Base-by-base conservation (phyloP, 306 rosid genomes). In the Quercus alba region DNA sequence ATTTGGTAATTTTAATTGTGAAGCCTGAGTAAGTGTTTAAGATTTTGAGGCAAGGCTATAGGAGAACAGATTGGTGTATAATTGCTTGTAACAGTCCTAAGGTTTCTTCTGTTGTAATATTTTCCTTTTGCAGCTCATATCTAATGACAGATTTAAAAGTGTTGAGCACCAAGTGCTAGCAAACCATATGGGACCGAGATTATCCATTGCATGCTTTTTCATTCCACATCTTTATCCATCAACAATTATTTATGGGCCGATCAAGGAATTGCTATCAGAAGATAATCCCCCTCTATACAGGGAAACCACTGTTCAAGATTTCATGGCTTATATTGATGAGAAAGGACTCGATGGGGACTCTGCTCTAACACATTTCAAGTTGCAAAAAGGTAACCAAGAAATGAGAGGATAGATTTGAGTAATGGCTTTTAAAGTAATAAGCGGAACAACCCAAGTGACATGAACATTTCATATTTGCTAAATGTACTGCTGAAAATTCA, bases 121-220 rank as follows among this genome's bases (percentile, higher is more conserved):
- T 49, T 49, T 5, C 54, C 11, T 31, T 67, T 67, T 76, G 75
- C 81, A 90, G 90, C 83, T 84, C 7, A 77, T 86, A 52, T 88
- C 91, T 4, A 86, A 88, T 70, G 83, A 83, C 72, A 81, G 38
- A 81, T 82, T 88, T 30, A 83, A 67, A 73, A 90, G 91, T 21
- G 94, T 79, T 35, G 84, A 80, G 73, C 90, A 90, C 52, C 77
- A 82, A 19, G 91, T 90, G n/a, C 5, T 81, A 25, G 85, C 89
- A 6, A 86, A 81, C 23, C 73, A 57, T 2, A 68, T n/a, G n/a
- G 86, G 87, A 8, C 82, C 87, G 15, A 78, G 89, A 81, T 74
- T 82, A 25, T 86, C 94, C 5, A 33, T 82, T 21, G 86, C 84
- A 49, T 79, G 86, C 74, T 86, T 90, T 70, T 86, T 88, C 79